Base-by-base conservation (phyloP, 805 yeast species). In the Cyberlindnera misumaiensis region DNA sequence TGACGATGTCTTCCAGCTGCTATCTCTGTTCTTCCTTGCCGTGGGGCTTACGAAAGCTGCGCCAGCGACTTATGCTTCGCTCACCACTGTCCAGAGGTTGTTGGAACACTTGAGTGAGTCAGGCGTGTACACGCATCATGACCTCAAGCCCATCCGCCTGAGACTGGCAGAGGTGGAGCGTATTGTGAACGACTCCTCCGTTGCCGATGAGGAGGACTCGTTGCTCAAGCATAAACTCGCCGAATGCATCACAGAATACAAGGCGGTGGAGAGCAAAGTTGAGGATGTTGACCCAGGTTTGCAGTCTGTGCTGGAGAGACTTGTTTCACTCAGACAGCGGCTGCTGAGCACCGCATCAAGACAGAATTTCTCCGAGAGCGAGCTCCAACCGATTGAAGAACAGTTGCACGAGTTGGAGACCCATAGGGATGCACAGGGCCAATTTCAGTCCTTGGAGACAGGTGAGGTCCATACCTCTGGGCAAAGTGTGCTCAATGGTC, bases 61-160 rank as follows among this genome's bases (percentile, higher is more conserved):
- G 1, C 96, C 97, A 1, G 96, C 97, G 4, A 85, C 96, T 1
- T 93, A 84, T 62, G 90, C 95, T 5, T 84, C 95, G 3, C 64
- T 90, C 30, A 72, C 88, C 30, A 87, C 97, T 0, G 95, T 93
- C 15, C 82, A 81, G 61, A 77, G 93, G 49, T 65, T 93, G 41
- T 68, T 93, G 48, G 84, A 77, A 46, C 97, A 90, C 62, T 65
- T 90, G 44, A 74, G 77, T 47, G 96, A 85, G 56, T 75, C 85
- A 35, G 79, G 78, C 39, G 86, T 85, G 15, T 90, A 80, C 60
- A 88, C 97, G 1, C 77, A 75, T 40, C 84, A 83, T 49, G 98
- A 93, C 58, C 70, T 88, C 47, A 65, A 68, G 43, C 95, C 96
- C 2, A 83, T 93, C 36, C 69, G 75, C 42, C 75, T 70, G 37